Evolutionary conservation across 257 asterid genomes (phyloP), one percentile per base, ranked within the genome.

Genomic region (Penstemon davidsonii): DNA sequence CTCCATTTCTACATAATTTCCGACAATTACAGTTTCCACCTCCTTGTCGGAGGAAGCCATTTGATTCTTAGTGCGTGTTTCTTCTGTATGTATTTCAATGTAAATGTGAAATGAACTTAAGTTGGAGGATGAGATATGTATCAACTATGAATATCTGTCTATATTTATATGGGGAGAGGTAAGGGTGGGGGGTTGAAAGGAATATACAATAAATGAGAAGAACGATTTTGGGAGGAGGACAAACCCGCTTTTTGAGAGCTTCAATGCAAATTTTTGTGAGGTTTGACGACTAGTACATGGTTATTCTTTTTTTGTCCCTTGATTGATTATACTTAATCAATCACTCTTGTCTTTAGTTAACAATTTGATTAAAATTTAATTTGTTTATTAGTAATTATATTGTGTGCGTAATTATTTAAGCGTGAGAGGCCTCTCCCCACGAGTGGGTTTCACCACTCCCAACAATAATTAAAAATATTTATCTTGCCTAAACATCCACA

Each of bases 351-450:
- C 60, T 62, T 62, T 64, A 46, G 36, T 46, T 0, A 44, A 63
- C 12, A 33, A 11, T 33, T 19, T 46, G 41, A 7, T 46, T 63
- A 8, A 51, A 36, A 0, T n/a, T 5, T 9, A 52, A 25, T 25
- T 67, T 8, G 18, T 47, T 55, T 70, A 39, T 51, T 59, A 3
- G 9, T 42, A 9, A 1, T 49, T 40, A n/a, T 37, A 64, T 19
- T 25, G 33, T 25, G 33, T 25, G 42, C 45, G 73, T 69, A 68
- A 76, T 75, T 67, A 72, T 67, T 18, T 64, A 69, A 76, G 86
- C 89, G 81, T 75, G 86, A 58, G 53, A 69, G 74, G 79, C 39
- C 55, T 70, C 60, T 70, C 73, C 81, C 78, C 85, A 76, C 83
- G 89, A 71, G 81, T 64, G 86, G 74, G 60, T 52, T 67, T 84